Base-by-base conservation (phyloP, 2,329 filamentous ascomycete genomes). In the Didymella sp. region DNA sequence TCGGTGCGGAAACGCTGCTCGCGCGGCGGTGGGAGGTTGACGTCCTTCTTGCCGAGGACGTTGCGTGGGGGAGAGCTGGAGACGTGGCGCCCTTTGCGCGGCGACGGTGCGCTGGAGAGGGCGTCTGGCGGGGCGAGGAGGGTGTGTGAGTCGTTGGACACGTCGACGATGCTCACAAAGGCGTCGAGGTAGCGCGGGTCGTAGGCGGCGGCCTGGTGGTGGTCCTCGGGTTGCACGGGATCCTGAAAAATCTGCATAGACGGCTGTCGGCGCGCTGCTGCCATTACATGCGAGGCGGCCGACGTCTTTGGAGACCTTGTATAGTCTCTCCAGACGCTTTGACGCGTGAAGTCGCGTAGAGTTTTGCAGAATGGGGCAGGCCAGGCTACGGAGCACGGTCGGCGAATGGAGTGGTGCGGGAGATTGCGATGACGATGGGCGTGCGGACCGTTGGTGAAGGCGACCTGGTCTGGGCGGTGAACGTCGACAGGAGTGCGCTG, bases 1-100 rank as follows among this genome's bases (percentile, higher is more conserved):
- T 91, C 89, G 31, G 88, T 89, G 31, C 77, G 77, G 67, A 83
- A 83, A 19, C 74, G 73, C 54, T 82, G 78, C 60, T 79, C 79
- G 51, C 78, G 75, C 2, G 89, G 89, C 28, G 88, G 89, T 45
- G 87, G 84, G 79, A 92, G 88, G 71, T 89, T 88, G 61, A 95
- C 80, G 69, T 85, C 86, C 71, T 81, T 86, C 75, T 81, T 82
- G 67, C 81, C 83, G 65, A 88, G 83, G 61, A 84, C 85, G 67
- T 83, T 70, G 38, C 72, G 84, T 61, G 82, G 82, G 35, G 83
- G 87, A 43, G 88, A 87, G 60, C 84, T 84, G 54, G 81, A 84
- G 66, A 80, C 80, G 64, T 81, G 80, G 52, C 77, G 76, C 30
- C 82, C 77, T 78, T 95, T 96, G 69, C 84, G 84, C 11, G 90